Percentiles rank a stretch among this genome's conserved stretches.
Evolutionary conservation across 1,284 basidiomycete species (phyloP).

Genomic region (Moesziomyces sp.): DNA sequence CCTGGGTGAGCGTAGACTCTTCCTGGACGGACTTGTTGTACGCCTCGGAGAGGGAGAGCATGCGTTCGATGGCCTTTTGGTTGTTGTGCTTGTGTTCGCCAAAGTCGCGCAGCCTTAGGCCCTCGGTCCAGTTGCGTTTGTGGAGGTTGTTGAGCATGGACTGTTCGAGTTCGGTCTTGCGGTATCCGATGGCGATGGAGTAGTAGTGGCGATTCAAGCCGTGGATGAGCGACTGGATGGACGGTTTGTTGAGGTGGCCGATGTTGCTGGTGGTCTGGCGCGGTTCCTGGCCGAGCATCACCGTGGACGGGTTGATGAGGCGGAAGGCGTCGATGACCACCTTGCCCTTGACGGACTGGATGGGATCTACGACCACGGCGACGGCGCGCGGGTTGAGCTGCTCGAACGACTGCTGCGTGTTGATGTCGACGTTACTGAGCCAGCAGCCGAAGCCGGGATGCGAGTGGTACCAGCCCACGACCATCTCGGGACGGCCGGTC

Average conservation of each 20-base stretch:
- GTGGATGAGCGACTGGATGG: constrained; percentile 79
- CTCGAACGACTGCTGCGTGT: constrained; percentile 99
- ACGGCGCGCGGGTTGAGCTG: constrained; percentile 93
- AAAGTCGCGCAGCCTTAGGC: constrained; percentile 63
- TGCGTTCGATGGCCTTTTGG: constrained; percentile 62
- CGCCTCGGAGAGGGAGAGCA: constrained; percentile 63
- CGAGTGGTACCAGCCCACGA: constrained; percentile 99
- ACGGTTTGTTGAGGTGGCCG: constrained; percentile 97
- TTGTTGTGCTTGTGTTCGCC: constrained; percentile 65
- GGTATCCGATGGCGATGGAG: constrained; percentile 66
- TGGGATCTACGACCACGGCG: constrained; percentile 97
- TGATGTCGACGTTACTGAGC: constrained; percentile 98
- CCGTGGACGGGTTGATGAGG: constrained; percentile 66
- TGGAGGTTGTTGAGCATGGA: constrained; percentile 67
- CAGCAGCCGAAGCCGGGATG: constrained; percentile 99
- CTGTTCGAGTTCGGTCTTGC: constrained; percentile 68
- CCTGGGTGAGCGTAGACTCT: constrained; percentile 59
- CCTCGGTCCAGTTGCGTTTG: constrained; percentile 67
- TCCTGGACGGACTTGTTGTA: constrained; percentile 68
- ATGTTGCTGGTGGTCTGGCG: constrained; percentile 98
- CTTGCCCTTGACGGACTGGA: constrained; percentile 90
- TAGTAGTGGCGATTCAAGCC: constrained; percentile 68
- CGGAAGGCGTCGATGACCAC: constrained; percentile 99
- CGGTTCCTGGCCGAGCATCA: constrained; percentile 84
- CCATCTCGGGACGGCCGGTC: constrained; percentile 96